A percentile compares a stretch with the other conserved stretches of the same genome.
Conservation (phyloP, 148 eudicot species). For the Oxyria digyna region DNA sequence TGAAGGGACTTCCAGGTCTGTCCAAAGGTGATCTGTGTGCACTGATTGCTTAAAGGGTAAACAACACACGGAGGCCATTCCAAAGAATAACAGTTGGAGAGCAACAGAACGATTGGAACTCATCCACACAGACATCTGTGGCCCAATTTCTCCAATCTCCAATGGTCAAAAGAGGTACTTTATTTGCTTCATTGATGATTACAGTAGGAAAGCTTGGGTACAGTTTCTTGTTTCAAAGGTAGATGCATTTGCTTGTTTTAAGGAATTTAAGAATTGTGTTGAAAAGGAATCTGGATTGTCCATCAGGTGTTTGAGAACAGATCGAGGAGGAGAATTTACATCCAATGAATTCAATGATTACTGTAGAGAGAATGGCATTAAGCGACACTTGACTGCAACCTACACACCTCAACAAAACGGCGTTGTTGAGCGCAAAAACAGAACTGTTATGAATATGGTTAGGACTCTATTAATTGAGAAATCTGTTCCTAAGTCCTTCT, state of each 20-base stretch:
- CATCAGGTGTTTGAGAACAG: not conserved
- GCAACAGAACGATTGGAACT: not conserved
- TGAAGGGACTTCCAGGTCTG: constrained; percentile 11
- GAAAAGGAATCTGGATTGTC: not conserved
- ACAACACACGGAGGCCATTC: constrained; percentile 4
- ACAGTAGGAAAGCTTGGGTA: too few species aligned
- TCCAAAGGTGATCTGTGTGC: not conserved
- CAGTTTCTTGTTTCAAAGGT: too few species aligned
- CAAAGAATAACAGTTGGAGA: not conserved
- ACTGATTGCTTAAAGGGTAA: constrained; percentile 14
- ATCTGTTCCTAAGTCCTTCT: not conserved
- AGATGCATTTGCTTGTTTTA: not conserved
- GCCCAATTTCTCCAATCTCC: not conserved
- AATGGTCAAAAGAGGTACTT: not conserved
- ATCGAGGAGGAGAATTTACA: too few species aligned
- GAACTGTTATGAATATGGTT: not conserved
- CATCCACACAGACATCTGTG: not conserved
- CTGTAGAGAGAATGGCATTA: not conserved
- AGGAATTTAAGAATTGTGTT: not conserved
- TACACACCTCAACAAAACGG: not conserved
- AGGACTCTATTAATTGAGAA: not conserved
- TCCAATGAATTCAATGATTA: too few species aligned
- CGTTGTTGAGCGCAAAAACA: not conserved
- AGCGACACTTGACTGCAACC: not conserved
- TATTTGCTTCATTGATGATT: too few species aligned